Conservation (phyloP, 805 yeast species). For the Dipodascopsis uninucleata region DNA sequence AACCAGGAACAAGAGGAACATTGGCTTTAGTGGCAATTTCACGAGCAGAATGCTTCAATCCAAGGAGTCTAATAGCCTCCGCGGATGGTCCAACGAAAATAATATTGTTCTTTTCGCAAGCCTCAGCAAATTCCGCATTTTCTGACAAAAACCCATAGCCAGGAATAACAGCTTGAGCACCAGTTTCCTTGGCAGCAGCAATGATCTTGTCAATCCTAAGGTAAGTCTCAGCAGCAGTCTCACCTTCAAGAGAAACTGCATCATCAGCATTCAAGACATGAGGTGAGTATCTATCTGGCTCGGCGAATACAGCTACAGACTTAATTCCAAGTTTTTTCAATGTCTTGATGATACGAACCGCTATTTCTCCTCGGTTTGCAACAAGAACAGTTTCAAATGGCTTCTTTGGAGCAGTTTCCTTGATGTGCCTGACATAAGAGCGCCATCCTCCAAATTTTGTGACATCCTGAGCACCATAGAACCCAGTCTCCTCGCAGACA, state of each 20-base stretch:
- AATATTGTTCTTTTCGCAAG: slow-evolving; percentile 76
- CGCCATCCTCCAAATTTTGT: slow-evolving; percentile 90
- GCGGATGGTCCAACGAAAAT: slow-evolving; percentile 97
- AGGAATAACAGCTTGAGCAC: slow-evolving; percentile 94
- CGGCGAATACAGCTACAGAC: slow-evolving; percentile 86
- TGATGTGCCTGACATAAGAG: slow-evolving; percentile 49
- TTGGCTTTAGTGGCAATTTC: slow-evolving; percentile 87
- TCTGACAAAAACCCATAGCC: slow-evolving; percentile 97
- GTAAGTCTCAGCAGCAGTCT: slow-evolving; percentile 87
- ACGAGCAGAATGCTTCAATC: slow-evolving; percentile 95
- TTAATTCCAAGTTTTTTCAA: slow-evolving; percentile 72
- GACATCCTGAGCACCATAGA: slow-evolving; percentile 73
- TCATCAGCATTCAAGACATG: slow-evolving; percentile 83
- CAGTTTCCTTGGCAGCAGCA: slow-evolving; percentile 75
- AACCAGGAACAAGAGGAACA: slow-evolving; percentile 97
- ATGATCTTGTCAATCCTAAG: slow-evolving; percentile 80
- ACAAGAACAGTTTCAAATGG: slow-evolving; percentile 57
- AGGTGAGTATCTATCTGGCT: slow-evolving; percentile 81
- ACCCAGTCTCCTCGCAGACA: slow-evolving; percentile 90
- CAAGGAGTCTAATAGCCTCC: slow-evolving; percentile 83
- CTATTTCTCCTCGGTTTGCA: slow-evolving; percentile 97
- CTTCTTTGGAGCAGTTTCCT: slow-evolving; percentile 42
- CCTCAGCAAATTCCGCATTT: slow-evolving; percentile 92
- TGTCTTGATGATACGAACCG: slow-evolving; percentile 88
- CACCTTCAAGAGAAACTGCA: slow-evolving; percentile 74